These are phyloP conservation scores for Pseudozyma thailandica DNA, from an alignment of 1,284 basidiomycete genomes.

Conservation along the genomic window DNA sequence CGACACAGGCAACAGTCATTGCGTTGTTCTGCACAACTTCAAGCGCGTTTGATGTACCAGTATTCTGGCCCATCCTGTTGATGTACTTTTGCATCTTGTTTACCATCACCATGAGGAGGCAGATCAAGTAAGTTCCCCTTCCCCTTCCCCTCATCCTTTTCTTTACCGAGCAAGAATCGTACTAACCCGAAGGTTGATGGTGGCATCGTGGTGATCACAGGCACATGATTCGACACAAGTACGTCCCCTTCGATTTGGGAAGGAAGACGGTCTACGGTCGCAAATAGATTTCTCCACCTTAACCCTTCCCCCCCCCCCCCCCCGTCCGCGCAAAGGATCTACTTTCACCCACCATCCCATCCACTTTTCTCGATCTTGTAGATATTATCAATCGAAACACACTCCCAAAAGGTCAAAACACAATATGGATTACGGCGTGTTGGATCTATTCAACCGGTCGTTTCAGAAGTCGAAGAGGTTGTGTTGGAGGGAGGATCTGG, in stretches of 20 bases:
- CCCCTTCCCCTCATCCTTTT: not conserved
- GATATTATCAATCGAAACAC: too few relatives aligned
- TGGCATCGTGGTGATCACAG: too few relatives aligned
- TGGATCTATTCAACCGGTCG: too few relatives aligned
- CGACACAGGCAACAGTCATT: constrained; percentile 86
- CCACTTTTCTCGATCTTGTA: too few relatives aligned
- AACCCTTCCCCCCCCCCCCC: too few relatives aligned
- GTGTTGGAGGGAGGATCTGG: not conserved
- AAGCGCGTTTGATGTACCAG: constrained; percentile 85
- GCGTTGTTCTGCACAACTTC: constrained; percentile 73
- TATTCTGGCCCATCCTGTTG: constrained; percentile 97
- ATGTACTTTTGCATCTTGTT: constrained; percentile 75
- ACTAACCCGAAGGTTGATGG: too few relatives aligned
- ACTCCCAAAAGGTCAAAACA: not conserved
- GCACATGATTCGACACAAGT: constrained; percentile 98
- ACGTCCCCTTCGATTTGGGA: constrained; percentile 86
- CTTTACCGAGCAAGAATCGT: not conserved
- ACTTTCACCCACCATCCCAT: too few relatives aligned
- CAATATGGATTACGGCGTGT: not conserved
- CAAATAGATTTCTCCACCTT: constrained; percentile 21
- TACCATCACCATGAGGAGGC: constrained; percentile 69
- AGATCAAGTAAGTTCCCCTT: constrained; percentile 66
- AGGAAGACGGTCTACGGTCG: constrained; percentile 73
- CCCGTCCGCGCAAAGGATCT: too few relatives aligned
- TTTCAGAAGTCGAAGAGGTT: too few relatives aligned